phyloP scores from a whole-genome alignment of 2,329 filamentous ascomycete species.

The Aspergillus fructus region DNA sequence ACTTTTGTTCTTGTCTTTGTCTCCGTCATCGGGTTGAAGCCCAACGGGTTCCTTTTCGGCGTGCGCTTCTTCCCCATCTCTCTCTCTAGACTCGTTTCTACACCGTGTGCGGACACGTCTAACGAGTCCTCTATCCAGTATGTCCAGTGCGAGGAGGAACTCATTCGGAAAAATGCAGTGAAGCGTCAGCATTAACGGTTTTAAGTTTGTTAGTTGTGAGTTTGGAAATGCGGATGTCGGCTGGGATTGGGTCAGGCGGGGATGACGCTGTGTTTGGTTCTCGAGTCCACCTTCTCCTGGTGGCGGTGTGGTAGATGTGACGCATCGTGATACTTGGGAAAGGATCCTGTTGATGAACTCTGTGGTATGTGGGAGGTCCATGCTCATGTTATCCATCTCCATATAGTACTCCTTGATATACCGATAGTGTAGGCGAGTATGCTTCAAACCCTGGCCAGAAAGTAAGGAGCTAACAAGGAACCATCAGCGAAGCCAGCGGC shows the following conservation, averaged over 20 bases:
- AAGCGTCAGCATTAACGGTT: constrained; percentile 69
- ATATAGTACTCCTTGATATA: not conserved
- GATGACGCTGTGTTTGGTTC: not conserved
- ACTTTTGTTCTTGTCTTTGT: not conserved
- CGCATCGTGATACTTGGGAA: not conserved
- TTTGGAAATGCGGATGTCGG: constrained; percentile 26
- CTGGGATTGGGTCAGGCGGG: not conserved
- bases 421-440: not conserved
- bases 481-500: not conserved
- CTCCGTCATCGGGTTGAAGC: not conserved
- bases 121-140: constrained; percentile 77
- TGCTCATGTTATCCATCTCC: not conserved
- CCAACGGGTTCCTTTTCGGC: not conserved
- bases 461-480: not conserved
- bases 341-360: constrained; percentile 5
- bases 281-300: not conserved
- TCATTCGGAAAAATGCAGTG: constrained; percentile 82
- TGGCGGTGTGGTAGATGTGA: not conserved
- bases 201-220: constrained; percentile 31
- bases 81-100: constrained; percentile 1
- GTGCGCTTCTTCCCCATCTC: not conserved
- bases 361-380: not conserved
- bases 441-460: no score
- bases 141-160: constrained; percentile 79
- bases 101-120: constrained; percentile 34